Conservation (phyloP, 2,329 filamentous ascomycete species). For the Aureobasidium musti region DNA sequence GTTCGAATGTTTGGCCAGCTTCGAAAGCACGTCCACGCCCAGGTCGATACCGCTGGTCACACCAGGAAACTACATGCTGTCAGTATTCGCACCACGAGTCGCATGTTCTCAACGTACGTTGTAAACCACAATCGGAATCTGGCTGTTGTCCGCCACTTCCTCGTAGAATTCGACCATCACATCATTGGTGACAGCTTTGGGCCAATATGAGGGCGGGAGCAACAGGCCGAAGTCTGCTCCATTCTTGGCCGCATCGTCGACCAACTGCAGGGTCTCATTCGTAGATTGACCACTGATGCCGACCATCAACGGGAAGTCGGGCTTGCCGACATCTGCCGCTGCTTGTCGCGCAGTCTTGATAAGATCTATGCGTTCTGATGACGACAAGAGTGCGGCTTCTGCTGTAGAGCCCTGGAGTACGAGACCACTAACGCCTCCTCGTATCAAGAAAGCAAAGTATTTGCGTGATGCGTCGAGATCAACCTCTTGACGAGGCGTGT, state of each 20-base stretch:
- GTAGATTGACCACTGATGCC: conserved; percentile 49
- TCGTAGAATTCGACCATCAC: conserved; percentile 49
- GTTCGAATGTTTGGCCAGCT: conserved; percentile 55
- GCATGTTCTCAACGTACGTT: no score
- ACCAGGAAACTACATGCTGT: no score
- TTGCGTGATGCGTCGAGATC: no score
- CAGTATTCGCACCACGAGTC: no score
- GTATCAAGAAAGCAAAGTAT: no score
- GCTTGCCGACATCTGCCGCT: conserved; percentile 48
- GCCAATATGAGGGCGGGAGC: conserved; percentile 50
- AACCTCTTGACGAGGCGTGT: no score
- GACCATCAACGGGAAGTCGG: conserved; percentile 48
- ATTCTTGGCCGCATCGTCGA: conserved; percentile 46
- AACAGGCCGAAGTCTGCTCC: conserved; percentile 49
- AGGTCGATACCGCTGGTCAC: conserved; percentile 69
- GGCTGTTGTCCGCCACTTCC: conserved; percentile 58
- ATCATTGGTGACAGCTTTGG: conserved; percentile 45
- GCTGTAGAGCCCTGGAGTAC: background rate
- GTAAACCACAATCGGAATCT: conserved; percentile 68
- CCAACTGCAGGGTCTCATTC: conserved; percentile 47
- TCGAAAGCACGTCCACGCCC: conserved; percentile 62
- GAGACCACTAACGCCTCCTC: no score
- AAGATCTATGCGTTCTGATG: background rate
- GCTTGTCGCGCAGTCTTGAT: conserved; percentile 41
- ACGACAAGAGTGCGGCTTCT: background rate